Conservation (phyloP, 768 basidiomycete species). For the Phallus indusiatus region DNA sequence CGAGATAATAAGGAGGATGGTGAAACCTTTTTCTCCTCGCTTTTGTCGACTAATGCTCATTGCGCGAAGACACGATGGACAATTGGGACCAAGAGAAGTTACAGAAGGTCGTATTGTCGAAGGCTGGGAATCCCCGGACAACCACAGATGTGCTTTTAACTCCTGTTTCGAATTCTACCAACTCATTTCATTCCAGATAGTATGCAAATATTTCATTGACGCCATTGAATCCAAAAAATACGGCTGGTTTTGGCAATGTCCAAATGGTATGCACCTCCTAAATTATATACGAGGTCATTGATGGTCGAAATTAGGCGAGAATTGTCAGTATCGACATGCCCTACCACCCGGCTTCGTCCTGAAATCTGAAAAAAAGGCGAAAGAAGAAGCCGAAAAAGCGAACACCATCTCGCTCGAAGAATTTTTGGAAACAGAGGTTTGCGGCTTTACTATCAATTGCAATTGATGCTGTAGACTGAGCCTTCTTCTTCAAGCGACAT, state of each 20-base stretch:
- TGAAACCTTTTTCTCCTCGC: conserved; percentile 17
- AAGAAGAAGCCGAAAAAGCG: conserved; percentile 84
- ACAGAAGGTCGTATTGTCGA: conserved; percentile 74
- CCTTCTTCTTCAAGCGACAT: conserved; percentile 54
- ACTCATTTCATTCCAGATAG: conserved; percentile 49
- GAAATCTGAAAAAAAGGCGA: conserved; percentile 86
- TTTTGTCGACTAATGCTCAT: conserved; percentile 1
- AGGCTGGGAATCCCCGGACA: conserved; percentile 84
- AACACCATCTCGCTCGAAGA: conserved; percentile 89
- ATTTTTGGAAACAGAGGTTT: conserved; percentile 95
- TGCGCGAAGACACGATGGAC: conserved; percentile 82
- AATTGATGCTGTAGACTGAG: not conserved
- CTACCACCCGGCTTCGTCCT: conserved; percentile 94
- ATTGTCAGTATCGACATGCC: conserved; percentile 91
- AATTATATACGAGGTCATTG: not conserved
- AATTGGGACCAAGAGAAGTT: conserved; percentile 96
- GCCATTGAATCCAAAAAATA: conserved; percentile 87
- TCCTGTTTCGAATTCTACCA: not conserved
- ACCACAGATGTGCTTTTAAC: conserved; percentile 75
- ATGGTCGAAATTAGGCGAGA: conserved; percentile 28
- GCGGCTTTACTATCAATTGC: not conserved
- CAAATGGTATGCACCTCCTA: conserved; percentile 43
- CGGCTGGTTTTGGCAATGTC: conserved; percentile 96
- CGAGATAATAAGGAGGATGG: conserved; percentile 74
- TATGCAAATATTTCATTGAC: conserved; percentile 95